Base-by-base conservation (phyloP, 371 early-diverging fungal species). In the Actinomortierella wolfii region DNA sequence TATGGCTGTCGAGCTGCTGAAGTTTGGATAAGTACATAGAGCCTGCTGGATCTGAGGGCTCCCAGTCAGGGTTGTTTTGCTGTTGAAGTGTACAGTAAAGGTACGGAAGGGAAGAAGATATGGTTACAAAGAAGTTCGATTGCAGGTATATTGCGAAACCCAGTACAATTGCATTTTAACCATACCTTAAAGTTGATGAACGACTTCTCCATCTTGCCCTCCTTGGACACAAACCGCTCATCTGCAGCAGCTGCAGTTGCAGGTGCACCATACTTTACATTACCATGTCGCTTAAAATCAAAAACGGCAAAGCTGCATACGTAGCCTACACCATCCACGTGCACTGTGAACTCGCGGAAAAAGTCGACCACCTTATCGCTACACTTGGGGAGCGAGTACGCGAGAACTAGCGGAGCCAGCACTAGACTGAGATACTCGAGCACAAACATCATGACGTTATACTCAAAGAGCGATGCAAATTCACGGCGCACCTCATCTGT, bases 241-340 rank as follows among this genome's bases (percentile, higher is more conserved):
- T 85, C 85, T 4, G 81, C 76, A 0, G 78, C 79, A 3, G 82
- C 78, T 42, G 48, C 62, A 34, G 34, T 34, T 2, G 82, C 79
- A 1, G 90, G 92, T 0, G 92, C 94, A 0, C 94, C 93, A 62
- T 92, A 93, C 76, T 87, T 86, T 2, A 80, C 83, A 67, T 95
- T 93, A 1, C 96, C 96, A 65, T 96, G 91, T 34, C 86, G 74
- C 59, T 86, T 83, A 68, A 97, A 88, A 67, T 93, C 90, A 74
- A 97, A 97, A n/a, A 90, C 87, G 11, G 98, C 94, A 84, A 96
- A 95, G 59, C 94, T 94, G 78, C 97, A 98, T 5, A 98, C 95
- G 64, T 94, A 91, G 2, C 98, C 99, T 1, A 97, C 69, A 0
- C 89, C 91, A 58, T 94, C 91, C 39, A 92, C 92, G 66, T 95